Conservation (phyloP, 495 filamentous ascomycete genomes). For the Penicillium ochrochloron region DNA sequence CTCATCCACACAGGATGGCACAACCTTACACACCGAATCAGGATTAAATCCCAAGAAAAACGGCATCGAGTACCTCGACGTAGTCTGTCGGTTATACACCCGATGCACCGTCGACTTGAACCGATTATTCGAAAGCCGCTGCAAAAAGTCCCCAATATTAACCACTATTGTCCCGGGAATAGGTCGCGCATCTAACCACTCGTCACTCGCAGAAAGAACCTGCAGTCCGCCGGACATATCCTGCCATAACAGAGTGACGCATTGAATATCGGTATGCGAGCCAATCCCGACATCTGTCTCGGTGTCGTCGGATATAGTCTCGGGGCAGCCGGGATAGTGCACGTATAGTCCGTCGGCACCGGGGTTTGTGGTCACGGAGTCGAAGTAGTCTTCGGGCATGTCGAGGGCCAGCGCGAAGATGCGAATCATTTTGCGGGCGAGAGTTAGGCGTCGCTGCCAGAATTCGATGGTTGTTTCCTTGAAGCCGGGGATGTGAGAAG, state of each 20-base stretch:
- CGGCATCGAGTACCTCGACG: constrained; percentile 60
- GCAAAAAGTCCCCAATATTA: constrained; percentile 68
- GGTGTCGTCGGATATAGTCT: constrained; percentile 24
- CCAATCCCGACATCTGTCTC: constrained; percentile 54
- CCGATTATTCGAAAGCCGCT: constrained; percentile 63
- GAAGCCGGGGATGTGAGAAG: constrained; percentile 52
- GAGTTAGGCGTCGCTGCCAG: constrained; percentile 49
- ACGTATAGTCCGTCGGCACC: constrained; percentile 56
- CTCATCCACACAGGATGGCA: constrained; percentile 57
- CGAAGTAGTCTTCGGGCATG: constrained; percentile 56
- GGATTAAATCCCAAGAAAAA: constrained; percentile 62
- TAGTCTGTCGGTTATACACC: constrained; percentile 53
- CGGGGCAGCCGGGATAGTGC: constrained; percentile 53
- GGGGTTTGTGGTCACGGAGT: constrained; percentile 53
- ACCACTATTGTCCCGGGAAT: constrained; percentile 65
- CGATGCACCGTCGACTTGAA: constrained; percentile 65
- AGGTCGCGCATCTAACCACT: constrained; percentile 60
- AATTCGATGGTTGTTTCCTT: constrained; percentile 51
- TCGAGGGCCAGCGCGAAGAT: constrained; percentile 56
- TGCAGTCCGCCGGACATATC: constrained; percentile 57
- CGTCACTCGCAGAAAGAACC: constrained; percentile 52
- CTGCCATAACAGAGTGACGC: constrained; percentile 63
- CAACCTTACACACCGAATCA: constrained; percentile 49
- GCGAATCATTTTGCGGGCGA: constrained; percentile 52
- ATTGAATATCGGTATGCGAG: constrained; percentile 62